phyloP scores from a whole-genome alignment of 306 rosid genomes.

The Fragaria nilgerrensis region DNA sequence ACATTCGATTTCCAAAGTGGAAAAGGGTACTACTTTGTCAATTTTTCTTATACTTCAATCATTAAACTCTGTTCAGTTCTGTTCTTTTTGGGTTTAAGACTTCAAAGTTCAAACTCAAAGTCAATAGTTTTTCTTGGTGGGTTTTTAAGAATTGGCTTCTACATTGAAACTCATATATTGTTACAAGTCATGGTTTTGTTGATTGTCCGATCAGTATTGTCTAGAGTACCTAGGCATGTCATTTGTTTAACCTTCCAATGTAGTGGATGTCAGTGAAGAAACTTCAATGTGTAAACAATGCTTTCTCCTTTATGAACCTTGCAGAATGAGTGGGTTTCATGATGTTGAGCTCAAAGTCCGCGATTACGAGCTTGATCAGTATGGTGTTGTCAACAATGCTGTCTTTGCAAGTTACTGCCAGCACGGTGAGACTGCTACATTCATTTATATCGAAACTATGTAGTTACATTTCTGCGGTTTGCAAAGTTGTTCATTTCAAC shows the following conservation, averaged over 20 bases:
- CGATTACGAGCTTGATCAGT: slow-evolving; percentile 91
- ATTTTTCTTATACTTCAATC: not conserved
- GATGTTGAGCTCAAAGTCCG: slow-evolving; percentile 81
- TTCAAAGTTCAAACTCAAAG: not conserved
- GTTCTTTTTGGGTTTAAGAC: not conserved
- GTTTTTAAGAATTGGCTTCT: not conserved
- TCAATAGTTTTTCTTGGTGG: not conserved
- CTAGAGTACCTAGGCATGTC: not conserved
- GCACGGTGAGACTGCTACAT: slow-evolving; percentile 54
- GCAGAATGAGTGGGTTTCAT: slow-evolving; percentile 66
- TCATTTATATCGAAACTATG: not conserved
- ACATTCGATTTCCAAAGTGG: slow-evolving; percentile 44
- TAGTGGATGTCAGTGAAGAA: not conserved
- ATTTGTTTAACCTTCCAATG: too few relatives aligned
- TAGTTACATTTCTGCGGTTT: not conserved
- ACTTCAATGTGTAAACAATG: not conserved
- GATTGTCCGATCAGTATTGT: not conserved
- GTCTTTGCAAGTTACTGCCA: slow-evolving; percentile 92
- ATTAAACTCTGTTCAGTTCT: not conserved
- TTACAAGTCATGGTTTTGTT: not conserved
- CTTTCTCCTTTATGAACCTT: slow-evolving; percentile 18
- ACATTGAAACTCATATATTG: too few relatives aligned
- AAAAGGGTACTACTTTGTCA: slow-evolving; percentile 49
- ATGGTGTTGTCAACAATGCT: slow-evolving; percentile 89
- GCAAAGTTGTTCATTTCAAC: not conserved